Conservation (phyloP, 2,329 filamentous ascomycete species). For the Colletotrichum noveboracense region DNA sequence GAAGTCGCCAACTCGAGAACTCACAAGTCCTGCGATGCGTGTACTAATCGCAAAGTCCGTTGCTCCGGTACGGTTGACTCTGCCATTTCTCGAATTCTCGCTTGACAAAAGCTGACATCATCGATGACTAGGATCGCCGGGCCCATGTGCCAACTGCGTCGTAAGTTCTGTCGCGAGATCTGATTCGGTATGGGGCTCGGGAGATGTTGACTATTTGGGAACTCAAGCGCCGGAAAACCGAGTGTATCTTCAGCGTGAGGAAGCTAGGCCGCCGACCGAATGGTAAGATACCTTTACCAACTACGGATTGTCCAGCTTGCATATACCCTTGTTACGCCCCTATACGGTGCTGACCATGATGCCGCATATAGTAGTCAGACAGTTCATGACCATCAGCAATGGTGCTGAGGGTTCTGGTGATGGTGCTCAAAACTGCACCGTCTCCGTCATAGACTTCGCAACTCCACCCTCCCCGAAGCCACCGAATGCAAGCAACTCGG, state of each 20-base stretch:
- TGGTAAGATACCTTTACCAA: constrained; percentile 11
- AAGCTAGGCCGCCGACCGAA: constrained; percentile 27
- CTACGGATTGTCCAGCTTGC: background rate
- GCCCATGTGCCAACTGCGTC: constrained; percentile 32
- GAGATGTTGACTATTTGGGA: background rate
- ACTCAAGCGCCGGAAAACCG: constrained; percentile 17
- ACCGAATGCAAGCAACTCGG: background rate
- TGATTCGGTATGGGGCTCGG: background rate
- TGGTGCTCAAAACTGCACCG: background rate
- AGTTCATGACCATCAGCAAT: constrained; percentile 8
- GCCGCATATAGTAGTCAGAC: background rate
- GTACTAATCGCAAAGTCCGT: constrained; percentile 44
- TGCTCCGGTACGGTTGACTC: constrained; percentile 34
- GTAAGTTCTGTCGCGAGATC: constrained; percentile 12
- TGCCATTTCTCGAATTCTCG: background rate
- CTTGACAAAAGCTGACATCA: background rate
- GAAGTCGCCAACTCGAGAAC: background rate
- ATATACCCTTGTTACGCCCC: background rate
- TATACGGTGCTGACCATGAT: background rate
- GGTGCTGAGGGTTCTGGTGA: background rate
- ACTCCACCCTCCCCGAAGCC: background rate
- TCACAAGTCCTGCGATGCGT: constrained; percentile 40
- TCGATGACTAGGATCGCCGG: background rate
- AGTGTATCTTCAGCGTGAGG: constrained; percentile 29
- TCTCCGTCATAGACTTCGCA: constrained; percentile 12